These are phyloP conservation scores for Corniculantispora saksenae DNA, from an alignment of 2,329 filamentous ascomycete species.

Conservation along the genomic window DNA sequence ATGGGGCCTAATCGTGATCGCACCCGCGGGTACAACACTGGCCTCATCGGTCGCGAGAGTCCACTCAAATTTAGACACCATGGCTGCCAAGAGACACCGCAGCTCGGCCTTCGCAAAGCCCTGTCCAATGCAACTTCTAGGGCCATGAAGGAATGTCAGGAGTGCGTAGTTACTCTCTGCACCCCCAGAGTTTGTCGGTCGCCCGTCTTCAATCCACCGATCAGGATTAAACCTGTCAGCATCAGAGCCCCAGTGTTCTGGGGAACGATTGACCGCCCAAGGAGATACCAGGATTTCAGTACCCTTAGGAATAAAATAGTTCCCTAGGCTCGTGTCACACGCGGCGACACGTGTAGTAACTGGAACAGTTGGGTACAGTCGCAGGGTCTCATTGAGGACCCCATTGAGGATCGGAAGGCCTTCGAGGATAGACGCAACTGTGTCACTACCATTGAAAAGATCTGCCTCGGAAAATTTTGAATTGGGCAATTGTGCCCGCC, in stretches of 20 bases:
- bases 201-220: slow-evolving; percentile 61
- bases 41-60: too few species aligned
- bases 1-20: too few species aligned
- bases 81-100: slow-evolving; percentile 75
- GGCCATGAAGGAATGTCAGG: slow-evolving; percentile 83
- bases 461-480: too few species aligned
- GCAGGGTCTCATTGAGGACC: slow-evolving; percentile 69
- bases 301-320: slow-evolving; percentile 66
- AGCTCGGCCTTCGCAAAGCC: slow-evolving; percentile 83
- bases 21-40: too few species aligned
- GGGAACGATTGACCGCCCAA: slow-evolving; percentile 69
- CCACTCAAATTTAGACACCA: slow-evolving; percentile 72
- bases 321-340: slow-evolving; percentile 64
- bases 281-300: slow-evolving; percentile 67
- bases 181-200: slow-evolving; percentile 52
- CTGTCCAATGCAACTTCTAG: slow-evolving; percentile 81
- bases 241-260: slow-evolving; percentile 73
- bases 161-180: slow-evolving; percentile 75
- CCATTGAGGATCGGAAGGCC: slow-evolving; percentile 73
- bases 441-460: too few species aligned
- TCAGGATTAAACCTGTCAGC: slow-evolving; percentile 77
- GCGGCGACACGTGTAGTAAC: slow-evolving; percentile 67
- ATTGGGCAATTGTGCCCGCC: slow-evolving; percentile 60
- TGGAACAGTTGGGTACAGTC: slow-evolving; percentile 71
- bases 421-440: too few species aligned